phyloP scores from a whole-genome alignment of 768 basidiomycete species.

The Rhizopogon vulgaris region DNA sequence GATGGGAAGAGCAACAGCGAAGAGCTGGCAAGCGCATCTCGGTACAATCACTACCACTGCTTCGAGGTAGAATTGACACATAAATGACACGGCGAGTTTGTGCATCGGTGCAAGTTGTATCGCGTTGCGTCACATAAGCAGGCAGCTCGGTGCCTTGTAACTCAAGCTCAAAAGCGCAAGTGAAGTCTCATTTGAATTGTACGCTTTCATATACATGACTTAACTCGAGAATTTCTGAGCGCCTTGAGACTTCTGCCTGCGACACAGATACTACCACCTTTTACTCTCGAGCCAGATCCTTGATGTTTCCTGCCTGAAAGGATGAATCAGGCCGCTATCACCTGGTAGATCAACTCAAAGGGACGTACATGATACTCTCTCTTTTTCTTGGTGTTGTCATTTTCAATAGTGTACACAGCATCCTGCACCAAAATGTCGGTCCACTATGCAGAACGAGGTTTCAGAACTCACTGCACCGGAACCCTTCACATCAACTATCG shows the following conservation, averaged over 20 bases:
- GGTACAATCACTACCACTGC: neutral
- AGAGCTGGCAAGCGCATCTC: slow-evolving; percentile 19
- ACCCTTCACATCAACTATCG: slow-evolving; percentile 26
- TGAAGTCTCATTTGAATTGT: no score
- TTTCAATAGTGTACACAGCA: slow-evolving; percentile 32
- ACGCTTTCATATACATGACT: no score
- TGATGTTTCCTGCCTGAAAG: neutral
- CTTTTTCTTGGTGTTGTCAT: slow-evolving; percentile 36
- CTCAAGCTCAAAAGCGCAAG: no score
- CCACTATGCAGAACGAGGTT: neutral
- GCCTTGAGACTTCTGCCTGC: neutral
- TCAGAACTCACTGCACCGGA: slow-evolving; percentile 27
- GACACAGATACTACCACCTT: no score
- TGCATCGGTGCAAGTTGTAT: no score
- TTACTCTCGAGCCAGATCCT: neutral
- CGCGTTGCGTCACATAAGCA: no score
- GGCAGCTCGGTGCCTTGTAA: no score
- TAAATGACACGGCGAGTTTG: neutral
- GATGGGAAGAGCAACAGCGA: slow-evolving; percentile 51
- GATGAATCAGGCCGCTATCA: neutral
- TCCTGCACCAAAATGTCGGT: slow-evolving; percentile 17
- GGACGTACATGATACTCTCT: slow-evolving; percentile 30
- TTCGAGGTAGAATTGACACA: neutral
- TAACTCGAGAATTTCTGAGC: neutral
- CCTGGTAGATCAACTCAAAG: neutral